Base-by-base conservation (phyloP, 78 protist species). In the Emiliania huxleyi region DNA sequence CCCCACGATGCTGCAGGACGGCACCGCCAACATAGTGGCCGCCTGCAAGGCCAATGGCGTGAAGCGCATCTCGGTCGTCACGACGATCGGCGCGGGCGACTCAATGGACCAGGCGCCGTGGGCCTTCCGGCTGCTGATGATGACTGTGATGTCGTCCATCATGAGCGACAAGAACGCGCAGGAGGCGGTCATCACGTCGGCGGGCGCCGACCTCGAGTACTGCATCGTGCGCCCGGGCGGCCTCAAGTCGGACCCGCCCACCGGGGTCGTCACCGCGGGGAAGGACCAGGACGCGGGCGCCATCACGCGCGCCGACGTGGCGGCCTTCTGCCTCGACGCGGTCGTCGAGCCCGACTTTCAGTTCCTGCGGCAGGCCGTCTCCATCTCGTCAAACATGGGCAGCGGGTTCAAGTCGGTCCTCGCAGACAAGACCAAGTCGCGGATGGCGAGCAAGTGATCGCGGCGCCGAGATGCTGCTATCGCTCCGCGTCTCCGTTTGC, bases 31-130 rank as follows among this genome's bases (percentile, higher is more conserved):
- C 92, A 69, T 89, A 42, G 43, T 89, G 84, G 12, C 2, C n/a
- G 92, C 49, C 15, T 33, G 35, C 44, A 35, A 43, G 56, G 56
- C 48, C 4, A 62, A 44, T 21, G 56, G 83, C 33, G 84, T 89
- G 33, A 89, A 62, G 62, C 92, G 92, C 56, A 69, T 89, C 77
- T 15, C 92, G 21, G 92, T 89, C 26, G 84, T 89, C 38, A 89
- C 92, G n/a, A 33, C 92, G 56, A 89, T 89, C 15, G 92, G 92
- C 84, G 92, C 92, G 38, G 92, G 92, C 11, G 92, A 89, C 62
- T 43, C 62, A 0, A 44, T 33, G 92, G 26, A 40, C 35, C 92
- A 89, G 83, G 92, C 92, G n/a, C 91, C 90, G 33, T 83, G 43
- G 18, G 43, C 45, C 90, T 83, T 83, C 90, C 43, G 45, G 38